These are phyloP conservation scores for Naumovozyma castellii DNA, from an alignment of 805 yeast genomes.

Conservation along the genomic window DNA sequence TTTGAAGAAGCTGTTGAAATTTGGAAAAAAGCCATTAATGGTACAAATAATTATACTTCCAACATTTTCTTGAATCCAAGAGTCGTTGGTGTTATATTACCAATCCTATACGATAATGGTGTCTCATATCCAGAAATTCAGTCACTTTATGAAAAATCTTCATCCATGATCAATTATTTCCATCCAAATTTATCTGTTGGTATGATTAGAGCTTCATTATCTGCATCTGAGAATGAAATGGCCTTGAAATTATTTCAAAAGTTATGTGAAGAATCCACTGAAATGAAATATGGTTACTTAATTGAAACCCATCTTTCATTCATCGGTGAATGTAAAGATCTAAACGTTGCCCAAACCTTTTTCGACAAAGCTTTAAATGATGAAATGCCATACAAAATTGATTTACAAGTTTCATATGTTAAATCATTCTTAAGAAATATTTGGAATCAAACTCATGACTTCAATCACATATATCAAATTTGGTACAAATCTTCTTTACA, in stretches of 20 bases:
- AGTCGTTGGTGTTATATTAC: conserved; percentile 60
- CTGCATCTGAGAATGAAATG: conserved; percentile 52
- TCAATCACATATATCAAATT: conserved; percentile 47
- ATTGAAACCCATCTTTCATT: conserved; percentile 70
- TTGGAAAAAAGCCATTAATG: conserved; percentile 47
- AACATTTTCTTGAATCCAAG: conserved; percentile 48
- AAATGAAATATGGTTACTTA: conserved; percentile 41
- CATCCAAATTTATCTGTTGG: conserved; percentile 51
- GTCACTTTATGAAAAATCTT: conserved; percentile 41
- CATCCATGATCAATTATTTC: conserved; percentile 25
- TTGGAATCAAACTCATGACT: conserved; percentile 46
- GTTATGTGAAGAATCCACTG: conserved; percentile 44
- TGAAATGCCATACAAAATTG: conserved; percentile 64
- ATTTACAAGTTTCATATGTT: conserved; percentile 64
- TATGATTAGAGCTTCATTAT: conserved; percentile 63
- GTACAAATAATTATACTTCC: conserved; percentile 17
- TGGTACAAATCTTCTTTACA: conserved; percentile 55
- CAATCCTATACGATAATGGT: conserved; percentile 53
- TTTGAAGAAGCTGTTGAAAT: conserved; percentile 55
- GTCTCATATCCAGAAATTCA: conserved; percentile 54
- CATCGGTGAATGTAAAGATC: conserved; percentile 68
- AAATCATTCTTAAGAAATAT: conserved; percentile 54
- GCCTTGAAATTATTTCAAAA: conserved; percentile 58
- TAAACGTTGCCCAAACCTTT: conserved; percentile 60
- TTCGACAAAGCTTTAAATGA: conserved; percentile 62